A percentile compares a stretch with the other conserved stretches of the same genome.
phyloP scores from a whole-genome alignment of 352 stramenopile species.

The Nothophytophthora sp. region DNA sequence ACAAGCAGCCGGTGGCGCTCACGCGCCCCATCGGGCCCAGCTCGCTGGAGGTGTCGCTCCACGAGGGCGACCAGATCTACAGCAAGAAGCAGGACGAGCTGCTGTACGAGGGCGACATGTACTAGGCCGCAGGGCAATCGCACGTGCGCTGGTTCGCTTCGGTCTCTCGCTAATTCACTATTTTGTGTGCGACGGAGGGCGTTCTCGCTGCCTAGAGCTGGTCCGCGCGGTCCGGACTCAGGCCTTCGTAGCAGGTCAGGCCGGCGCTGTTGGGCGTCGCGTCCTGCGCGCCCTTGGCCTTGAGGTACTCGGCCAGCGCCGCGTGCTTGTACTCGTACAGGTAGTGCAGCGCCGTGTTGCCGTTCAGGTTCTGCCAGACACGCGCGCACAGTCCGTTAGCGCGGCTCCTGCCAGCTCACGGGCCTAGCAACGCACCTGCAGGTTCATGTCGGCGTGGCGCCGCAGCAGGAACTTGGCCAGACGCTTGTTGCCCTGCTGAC shows the following conservation, averaged over 20 bases:
- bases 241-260: constrained; percentile 95
- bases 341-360: constrained; percentile 97
- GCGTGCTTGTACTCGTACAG: constrained; percentile 93
- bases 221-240: constrained; percentile 55
- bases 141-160: constrained; percentile 15
- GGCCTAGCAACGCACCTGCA: constrained; percentile 57
- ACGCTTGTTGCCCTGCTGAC: constrained; percentile 95
- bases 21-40: constrained; percentile 65
- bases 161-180: constrained; percentile 27
- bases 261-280: constrained; percentile 90
- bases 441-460: constrained; percentile 93
- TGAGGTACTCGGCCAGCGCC: constrained; percentile 93
- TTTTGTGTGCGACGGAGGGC: constrained; percentile 20
- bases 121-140: constrained; percentile 48
- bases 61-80: constrained; percentile 90
- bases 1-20: constrained; percentile 63
- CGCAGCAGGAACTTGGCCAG: constrained; percentile 95
- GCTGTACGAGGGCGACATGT: constrained; percentile 91
- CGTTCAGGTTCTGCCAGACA: constrained; percentile 86
- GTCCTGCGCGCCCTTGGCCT: constrained; percentile 93
- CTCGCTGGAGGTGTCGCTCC: constrained; percentile 78
- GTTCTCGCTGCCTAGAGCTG: constrained; percentile 28
- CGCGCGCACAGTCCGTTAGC: background rate
- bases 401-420: background rate
- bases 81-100: constrained; percentile 80